Evolutionary conservation across 176 grass and related monocot species (phyloP).

Genomic region (Musa troglodytarum): DNA sequence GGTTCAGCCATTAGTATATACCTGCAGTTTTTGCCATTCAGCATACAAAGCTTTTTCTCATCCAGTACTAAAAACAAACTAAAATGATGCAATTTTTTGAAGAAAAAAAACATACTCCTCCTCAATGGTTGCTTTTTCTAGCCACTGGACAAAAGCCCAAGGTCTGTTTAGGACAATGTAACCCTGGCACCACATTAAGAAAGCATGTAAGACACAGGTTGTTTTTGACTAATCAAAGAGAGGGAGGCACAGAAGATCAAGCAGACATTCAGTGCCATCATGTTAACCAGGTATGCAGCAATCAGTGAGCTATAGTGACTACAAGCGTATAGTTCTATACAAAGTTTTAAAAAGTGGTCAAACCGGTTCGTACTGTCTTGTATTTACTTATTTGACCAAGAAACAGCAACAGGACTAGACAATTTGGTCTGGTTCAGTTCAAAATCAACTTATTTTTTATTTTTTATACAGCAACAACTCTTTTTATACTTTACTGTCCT

Average conservation of each 20-base stretch:
- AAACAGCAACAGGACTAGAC: no score
- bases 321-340: no score
- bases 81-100: background rate
- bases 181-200: slow-evolving; percentile 42
- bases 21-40: slow-evolving; percentile 45
- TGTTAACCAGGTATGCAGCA: no score
- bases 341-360: no score
- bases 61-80: background rate
- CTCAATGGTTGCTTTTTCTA: slow-evolving; percentile 52
- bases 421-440: no score
- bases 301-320: background rate
- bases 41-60: background rate
- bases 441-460: no score
- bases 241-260: no score
- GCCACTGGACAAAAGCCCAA: slow-evolving; percentile 98
- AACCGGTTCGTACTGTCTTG: no score
- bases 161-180: slow-evolving; percentile 97
- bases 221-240: background rate
- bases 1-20: slow-evolving; percentile 98
- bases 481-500: no score
- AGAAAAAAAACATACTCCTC: slow-evolving; percentile 66
- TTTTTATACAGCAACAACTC: no score
- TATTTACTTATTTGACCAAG: no score
- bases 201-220: slow-evolving; percentile 1
- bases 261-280: no score